Base-by-base conservation (phyloP, 345 rosid genomes). In the Syzygium oleosum region DNA sequence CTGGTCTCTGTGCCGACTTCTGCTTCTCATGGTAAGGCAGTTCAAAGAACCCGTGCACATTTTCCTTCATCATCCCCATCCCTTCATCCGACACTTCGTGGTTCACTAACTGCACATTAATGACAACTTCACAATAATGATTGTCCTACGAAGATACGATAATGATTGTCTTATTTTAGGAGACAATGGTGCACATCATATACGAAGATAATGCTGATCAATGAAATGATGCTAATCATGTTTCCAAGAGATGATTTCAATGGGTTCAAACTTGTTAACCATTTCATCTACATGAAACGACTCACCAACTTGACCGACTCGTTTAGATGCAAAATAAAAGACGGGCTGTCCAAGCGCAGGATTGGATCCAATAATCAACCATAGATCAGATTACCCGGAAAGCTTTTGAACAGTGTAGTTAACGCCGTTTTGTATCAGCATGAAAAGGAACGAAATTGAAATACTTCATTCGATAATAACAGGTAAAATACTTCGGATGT, bases 1-100 rank as follows among this genome's bases (percentile, higher is more conserved):
- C 91, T 38, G 88, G 90, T 84, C 85, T 90, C 77, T 88, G 88
- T 29, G 88, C 73, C 79, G 86, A 88, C 13, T 83, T 85, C 49
- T 86, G 53, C 84, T 87, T 90, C 86, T 88, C 88, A 51, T 29
- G 49, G 21, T 51, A 22, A 13, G 91, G 90, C 65, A 90, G 90
- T 13, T 85, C 54, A 55, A 88, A 90, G 77, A 90, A 90, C 27
- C 84, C 85, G 0, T 9, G 84, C 63, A 27, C 29, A 13, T 77
- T 88, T 88, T 87, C 85, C 87, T 23, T 51, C 63, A 73, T 86
- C 68, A 84, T 52, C 52, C 38, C 49, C 19, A 84, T 63, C 34
- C 63, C 52, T 46, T 85, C 89, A 46, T 34, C 46, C 4, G 88
- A 55, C 29, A 88, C 73, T 31, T 63, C 77, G n/a, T 87, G 88